A percentile compares a stretch with the other conserved stretches of the same genome.
phyloP scores from a whole-genome alignment of 164 flowering plant genomes.

The Litsea cubeba region DNA sequence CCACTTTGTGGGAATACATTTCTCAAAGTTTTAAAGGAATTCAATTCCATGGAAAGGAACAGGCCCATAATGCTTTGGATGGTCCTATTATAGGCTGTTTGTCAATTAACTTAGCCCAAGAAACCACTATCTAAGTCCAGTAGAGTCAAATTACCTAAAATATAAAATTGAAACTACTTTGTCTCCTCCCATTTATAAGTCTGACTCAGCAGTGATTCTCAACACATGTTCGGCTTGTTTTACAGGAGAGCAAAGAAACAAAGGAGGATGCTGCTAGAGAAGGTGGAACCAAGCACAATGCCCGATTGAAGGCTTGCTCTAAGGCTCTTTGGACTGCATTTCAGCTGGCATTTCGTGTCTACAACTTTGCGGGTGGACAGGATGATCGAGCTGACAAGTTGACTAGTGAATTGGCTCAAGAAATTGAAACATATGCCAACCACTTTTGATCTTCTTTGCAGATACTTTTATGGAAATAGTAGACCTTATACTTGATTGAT shows the following conservation, averaged over 20 bases:
- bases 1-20: too few species aligned
- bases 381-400: slow-evolving; percentile 82
- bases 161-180: background rate
- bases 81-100: too few species aligned
- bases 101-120: background rate
- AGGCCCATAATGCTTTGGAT: too few species aligned
- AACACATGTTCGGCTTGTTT: background rate
- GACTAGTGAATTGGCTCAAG: slow-evolving; percentile 62
- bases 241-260: slow-evolving; percentile 46
- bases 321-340: slow-evolving; percentile 78
- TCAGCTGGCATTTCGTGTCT: slow-evolving; percentile 73
- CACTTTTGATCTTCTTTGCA: background rate
- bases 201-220: background rate
- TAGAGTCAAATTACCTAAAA: background rate
- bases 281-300: slow-evolving; percentile 26
- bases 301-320: slow-evolving; percentile 25
- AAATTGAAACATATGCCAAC: slow-evolving; percentile 49
- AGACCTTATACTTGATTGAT: background rate
- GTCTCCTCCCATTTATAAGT: too few species aligned
- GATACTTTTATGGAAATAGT: background rate
- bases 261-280: slow-evolving; percentile 22
- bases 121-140: background rate
- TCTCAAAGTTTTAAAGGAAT: too few species aligned
- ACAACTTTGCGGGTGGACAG: slow-evolving; percentile 80
- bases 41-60: too few species aligned